phyloP scores from a whole-genome alignment of 257 asterid species.

The Henckelia pumila region DNA sequence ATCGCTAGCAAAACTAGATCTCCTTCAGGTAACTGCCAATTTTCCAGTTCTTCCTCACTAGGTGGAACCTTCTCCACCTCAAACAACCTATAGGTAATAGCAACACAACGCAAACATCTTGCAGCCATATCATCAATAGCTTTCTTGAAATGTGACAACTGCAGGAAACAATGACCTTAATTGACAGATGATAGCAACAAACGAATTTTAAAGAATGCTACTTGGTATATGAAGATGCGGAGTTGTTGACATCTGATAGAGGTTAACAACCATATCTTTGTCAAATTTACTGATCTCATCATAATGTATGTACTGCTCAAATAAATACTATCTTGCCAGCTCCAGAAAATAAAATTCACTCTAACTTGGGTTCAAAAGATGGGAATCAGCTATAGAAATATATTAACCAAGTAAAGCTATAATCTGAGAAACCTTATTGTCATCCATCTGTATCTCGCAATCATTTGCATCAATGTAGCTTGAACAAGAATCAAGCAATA shows the following conservation, averaged over 20 bases:
- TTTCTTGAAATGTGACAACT: conserved; percentile 50
- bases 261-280: conserved; percentile 8
- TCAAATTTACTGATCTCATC: neutral
- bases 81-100: conserved; percentile 62
- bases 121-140: conserved; percentile 85
- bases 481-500: conserved; percentile 70
- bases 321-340: conserved; percentile 8
- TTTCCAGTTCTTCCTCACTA: conserved; percentile 60
- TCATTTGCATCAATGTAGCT: conserved; percentile 67
- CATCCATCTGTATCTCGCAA: conserved; percentile 52
- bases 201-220: neutral
- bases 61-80: conserved; percentile 58
- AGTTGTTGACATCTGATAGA: conserved; percentile 10
- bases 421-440: conserved; percentile 51
- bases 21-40: conserved; percentile 80
- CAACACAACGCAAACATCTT: conserved; percentile 88
- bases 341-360: neutral
- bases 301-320: neutral
- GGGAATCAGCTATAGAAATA: conserved; percentile 13
- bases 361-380: neutral
- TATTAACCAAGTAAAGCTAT: neutral
- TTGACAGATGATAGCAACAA: conserved; percentile 20
- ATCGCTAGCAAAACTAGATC: conserved; percentile 82
- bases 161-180: conserved; percentile 28
- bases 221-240: neutral